Conservation (phyloP, 2,329 filamentous ascomycete genomes). For the Fusarium drepaniforme region DNA sequence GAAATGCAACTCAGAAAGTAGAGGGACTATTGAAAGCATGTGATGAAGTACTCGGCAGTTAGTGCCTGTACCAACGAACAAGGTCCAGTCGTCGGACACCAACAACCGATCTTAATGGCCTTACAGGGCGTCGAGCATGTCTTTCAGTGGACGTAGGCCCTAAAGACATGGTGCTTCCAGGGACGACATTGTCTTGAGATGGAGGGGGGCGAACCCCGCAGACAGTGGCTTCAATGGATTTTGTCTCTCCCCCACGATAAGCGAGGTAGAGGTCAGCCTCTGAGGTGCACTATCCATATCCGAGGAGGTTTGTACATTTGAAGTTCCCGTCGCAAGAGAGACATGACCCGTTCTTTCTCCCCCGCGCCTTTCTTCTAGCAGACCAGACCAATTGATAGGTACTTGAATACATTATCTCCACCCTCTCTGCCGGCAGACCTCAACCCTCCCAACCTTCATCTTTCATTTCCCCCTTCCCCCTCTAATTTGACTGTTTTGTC, state of each 20-base stretch:
- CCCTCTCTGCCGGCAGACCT: conserved; percentile 26
- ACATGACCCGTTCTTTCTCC: conserved; percentile 30
- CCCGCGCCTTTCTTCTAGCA: conserved; percentile 18
- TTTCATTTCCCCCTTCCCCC: neutral
- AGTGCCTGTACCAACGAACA: conserved; percentile 1
- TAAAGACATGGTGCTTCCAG: neutral
- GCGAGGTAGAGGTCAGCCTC: neutral
- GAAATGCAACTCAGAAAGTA: neutral
- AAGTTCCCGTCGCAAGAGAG: conserved; percentile 13
- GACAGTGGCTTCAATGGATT: neutral
- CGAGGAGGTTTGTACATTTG: neutral
- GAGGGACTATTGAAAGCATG: conserved; percentile 14
- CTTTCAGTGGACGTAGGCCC: neutral
- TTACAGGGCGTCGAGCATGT: neutral
- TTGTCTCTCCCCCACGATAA: conserved; percentile 2
- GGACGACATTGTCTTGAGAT: neutral
- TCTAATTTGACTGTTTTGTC: conserved; percentile 5
- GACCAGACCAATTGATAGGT: conserved; percentile 27
- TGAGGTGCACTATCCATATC: neutral
- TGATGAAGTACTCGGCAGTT: conserved; percentile 8
- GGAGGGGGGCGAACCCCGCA: conserved; percentile 11
- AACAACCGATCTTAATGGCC: conserved; percentile 12
- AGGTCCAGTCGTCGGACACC: conserved; percentile 2
- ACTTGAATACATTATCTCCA: conserved; percentile 24
- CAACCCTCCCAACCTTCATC: conserved; percentile 28